Evolutionary conservation across 2,329 filamentous ascomycete species (phyloP), one percentile per base, ranked within the genome.

Genomic region (Rhinocladiella similis): DNA sequence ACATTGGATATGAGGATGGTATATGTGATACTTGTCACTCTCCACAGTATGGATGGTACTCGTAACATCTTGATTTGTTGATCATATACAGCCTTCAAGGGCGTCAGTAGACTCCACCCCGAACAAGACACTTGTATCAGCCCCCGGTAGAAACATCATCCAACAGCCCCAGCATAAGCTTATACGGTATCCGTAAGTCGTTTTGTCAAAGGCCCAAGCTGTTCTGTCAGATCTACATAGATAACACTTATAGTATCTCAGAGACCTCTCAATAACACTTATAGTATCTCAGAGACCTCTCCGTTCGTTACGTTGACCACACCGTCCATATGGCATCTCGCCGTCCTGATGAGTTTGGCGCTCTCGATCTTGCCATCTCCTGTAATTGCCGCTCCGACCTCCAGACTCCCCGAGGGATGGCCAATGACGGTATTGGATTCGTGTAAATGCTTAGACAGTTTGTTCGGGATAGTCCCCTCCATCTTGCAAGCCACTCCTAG

Each of bases 401-500:
- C 62, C 35, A 61, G 49, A 7, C 29, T 76, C 2, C 79, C 77
- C 57, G 77, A 78, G 1, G 77, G 72, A 71, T 80, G 78, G 0
- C 74, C 74, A 20, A 80, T 69, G 1, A 72, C 70, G 18, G 66
- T 63, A 1, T 64, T 62, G 50, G 70, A 66, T 16, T 68, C 66
- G 6, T 64, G 60, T 3, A 63, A 35, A 10, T 59, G 59, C 1
- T 58, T 54, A 1, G 69, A 61, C 49, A 68, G 68, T 9, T 68
- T 60, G 16, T 70, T 56, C 1, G 76, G 73, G 3, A 75, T 70
- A 1, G 72, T 75, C 1, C 76, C 74, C 9, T 69, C 57, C 3
- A 82, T 66, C 50, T 75, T 75, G 9, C 78, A 75, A 16, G 81
- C 78, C 2, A 78, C 72, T 3, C 75, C 77, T 13, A 82, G 57